A percentile compares a stretch with the other conserved stretches of the same genome.
Evolutionary conservation across 257 asterid species (phyloP).

Genomic region (Penstemon davidsonii): DNA sequence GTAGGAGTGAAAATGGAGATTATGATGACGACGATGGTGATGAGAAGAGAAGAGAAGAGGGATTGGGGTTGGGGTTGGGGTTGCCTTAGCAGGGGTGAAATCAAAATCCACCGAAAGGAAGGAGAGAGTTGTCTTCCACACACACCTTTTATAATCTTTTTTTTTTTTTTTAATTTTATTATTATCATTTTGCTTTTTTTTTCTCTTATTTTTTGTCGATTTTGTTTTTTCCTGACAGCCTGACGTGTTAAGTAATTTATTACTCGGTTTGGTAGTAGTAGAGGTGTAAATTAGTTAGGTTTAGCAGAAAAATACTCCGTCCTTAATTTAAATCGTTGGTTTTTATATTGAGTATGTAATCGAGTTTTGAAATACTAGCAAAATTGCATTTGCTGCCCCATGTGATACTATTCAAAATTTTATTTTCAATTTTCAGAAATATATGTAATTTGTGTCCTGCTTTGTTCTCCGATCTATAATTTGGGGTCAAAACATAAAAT

Average conservation of each 20-base stretch:
- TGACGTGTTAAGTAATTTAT: slow-evolving; percentile 17
- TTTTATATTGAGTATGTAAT: no score
- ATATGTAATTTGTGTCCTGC: no score
- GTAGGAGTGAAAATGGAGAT: slow-evolving; percentile 35
- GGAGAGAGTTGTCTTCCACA: slow-evolving; percentile 36
- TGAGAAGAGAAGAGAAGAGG: slow-evolving; percentile 22
- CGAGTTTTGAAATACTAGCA: no score
- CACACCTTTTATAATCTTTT: slow-evolving; percentile 26
- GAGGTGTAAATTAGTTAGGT: no score
- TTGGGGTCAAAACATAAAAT: no score
- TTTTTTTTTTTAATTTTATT: not conserved
- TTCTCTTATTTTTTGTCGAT: not conserved
- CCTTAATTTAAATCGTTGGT: no score
- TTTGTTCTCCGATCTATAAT: no score
- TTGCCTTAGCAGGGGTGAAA: slow-evolving; percentile 39
- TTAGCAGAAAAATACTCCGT: no score
- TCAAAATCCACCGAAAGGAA: slow-evolving; percentile 55
- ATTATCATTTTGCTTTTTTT: not conserved
- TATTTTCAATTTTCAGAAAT: no score
- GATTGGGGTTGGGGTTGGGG: not conserved
- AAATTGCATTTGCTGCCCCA: no score
- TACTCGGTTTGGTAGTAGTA: not conserved
- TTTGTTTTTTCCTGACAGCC: slow-evolving; percentile 21
- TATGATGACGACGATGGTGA: slow-evolving; percentile 30
- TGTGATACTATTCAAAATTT: no score